phyloP scores from a whole-genome alignment of 768 basidiomycete genomes.

The Kwoniella dejecticola region DNA sequence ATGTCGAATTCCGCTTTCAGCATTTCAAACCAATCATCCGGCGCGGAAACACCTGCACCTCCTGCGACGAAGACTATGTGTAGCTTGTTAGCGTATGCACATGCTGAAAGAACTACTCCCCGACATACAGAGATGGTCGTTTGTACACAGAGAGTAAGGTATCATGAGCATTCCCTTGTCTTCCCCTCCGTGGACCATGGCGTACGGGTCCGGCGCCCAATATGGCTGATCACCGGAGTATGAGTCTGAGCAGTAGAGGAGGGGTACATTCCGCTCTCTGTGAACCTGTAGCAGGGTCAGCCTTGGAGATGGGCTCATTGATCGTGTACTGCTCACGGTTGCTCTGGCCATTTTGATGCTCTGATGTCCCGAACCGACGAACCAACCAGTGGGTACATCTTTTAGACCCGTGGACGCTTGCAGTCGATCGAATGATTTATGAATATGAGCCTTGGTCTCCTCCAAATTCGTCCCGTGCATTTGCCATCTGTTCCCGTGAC shows the following conservation, averaged over 20 bases:
- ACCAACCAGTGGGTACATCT: slow-evolving; percentile 40
- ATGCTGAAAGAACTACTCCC: no score
- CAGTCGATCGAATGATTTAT: slow-evolving; percentile 40
- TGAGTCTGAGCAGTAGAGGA: slow-evolving; percentile 39
- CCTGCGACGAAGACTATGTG: slow-evolving; percentile 28
- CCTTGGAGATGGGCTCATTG: no score
- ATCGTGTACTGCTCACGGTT: slow-evolving; percentile 17
- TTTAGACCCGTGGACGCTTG: slow-evolving; percentile 35
- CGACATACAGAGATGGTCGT: slow-evolving; percentile 38
- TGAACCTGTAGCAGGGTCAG: slow-evolving; percentile 23
- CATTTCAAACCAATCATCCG: slow-evolving; percentile 33
- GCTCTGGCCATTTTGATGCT: slow-evolving; percentile 28
- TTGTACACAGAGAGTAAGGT: slow-evolving; percentile 34
- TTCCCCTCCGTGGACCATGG: slow-evolving; percentile 26
- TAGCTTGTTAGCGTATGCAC: no score
- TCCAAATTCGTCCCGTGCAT: slow-evolving; percentile 21
- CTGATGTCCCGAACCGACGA: slow-evolving; percentile 25
- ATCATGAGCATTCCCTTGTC: slow-evolving; percentile 44
- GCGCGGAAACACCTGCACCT: slow-evolving; percentile 29
- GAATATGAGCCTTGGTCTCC: slow-evolving; percentile 31
- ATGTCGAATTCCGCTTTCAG: slow-evolving; percentile 37
- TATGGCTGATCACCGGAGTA: slow-evolving; percentile 38
- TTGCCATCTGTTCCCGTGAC: slow-evolving; percentile 45
- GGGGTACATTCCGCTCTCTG: slow-evolving; percentile 37
- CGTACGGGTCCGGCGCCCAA: slow-evolving; percentile 32